Percentiles rank a stretch among this genome's conserved stretches.
Evolutionary conservation across 192 early-diverging fungal genomes (phyloP).

Genomic region (Entrophospora sp.): DNA sequence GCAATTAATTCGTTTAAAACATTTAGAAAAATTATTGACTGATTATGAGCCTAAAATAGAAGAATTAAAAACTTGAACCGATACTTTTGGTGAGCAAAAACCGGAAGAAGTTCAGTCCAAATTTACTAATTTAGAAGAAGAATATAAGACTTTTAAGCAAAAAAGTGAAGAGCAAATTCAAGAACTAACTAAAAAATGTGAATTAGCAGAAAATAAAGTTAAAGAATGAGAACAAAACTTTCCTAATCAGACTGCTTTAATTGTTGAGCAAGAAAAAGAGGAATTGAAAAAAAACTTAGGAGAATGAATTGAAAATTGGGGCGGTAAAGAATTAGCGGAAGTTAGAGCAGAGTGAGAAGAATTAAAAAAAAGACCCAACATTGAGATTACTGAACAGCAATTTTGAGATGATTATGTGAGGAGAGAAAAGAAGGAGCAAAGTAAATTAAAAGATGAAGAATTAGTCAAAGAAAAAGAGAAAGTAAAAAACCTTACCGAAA

Average conservation of each 20-base stretch:
- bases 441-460: constrained; percentile 7
- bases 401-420: constrained; percentile 3
- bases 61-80: constrained; percentile 3
- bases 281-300: background rate
- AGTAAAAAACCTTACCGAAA: background rate
- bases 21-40: background rate
- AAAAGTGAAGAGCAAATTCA: background rate
- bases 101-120: background rate
- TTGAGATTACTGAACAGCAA: background rate
- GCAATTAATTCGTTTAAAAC: background rate
- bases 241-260: background rate
- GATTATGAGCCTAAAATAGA: background rate
- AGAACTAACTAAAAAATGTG: background rate
- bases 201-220: background rate
- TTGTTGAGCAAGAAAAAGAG: background rate
- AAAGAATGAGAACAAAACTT: background rate
- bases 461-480: background rate
- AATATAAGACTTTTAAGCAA: background rate
- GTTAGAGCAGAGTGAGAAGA: background rate
- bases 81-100: constrained; percentile 9
- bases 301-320: background rate
- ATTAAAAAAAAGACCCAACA: constrained; percentile 9
- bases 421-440: background rate
- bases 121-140: background rate
- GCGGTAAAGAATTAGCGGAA: background rate